Evolutionary conservation across 1,284 basidiomycete species (phyloP).

Genomic region (Amylostereum areolatum): DNA sequence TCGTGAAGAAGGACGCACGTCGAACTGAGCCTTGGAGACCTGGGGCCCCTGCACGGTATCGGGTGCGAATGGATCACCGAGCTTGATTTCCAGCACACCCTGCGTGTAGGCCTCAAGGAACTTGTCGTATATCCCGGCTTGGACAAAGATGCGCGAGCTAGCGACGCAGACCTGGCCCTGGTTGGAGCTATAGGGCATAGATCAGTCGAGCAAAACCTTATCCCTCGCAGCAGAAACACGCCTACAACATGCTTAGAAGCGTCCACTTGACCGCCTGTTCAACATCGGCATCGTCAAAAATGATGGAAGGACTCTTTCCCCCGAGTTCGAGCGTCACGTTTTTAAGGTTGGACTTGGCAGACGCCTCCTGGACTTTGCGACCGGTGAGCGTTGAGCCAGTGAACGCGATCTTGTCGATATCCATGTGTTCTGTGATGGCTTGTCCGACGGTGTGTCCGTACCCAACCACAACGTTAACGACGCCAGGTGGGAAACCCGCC

Average conservation of each 20-base stretch:
- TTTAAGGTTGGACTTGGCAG: slow-evolving; percentile 84
- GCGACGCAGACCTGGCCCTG: slow-evolving; percentile 85
- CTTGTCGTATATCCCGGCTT: slow-evolving; percentile 76
- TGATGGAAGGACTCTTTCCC: slow-evolving; percentile 83
- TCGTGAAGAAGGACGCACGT: too few relatives aligned
- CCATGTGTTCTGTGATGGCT: slow-evolving; percentile 57
- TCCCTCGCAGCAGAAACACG: slow-evolving; percentile 51
- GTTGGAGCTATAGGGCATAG: slow-evolving; percentile 56
- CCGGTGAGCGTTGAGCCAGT: slow-evolving; percentile 79
- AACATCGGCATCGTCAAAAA: slow-evolving; percentile 70
- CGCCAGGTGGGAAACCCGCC: slow-evolving; percentile 66
- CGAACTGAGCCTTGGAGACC: slow-evolving; percentile 66
- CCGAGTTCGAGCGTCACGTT: slow-evolving; percentile 89
- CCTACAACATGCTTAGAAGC: slow-evolving; percentile 73
- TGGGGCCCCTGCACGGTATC: slow-evolving; percentile 85
- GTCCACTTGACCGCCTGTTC: slow-evolving; percentile 82
- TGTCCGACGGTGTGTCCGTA: slow-evolving; percentile 66
- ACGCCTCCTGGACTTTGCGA: slow-evolving; percentile 78
- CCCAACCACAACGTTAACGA: slow-evolving; percentile 64
- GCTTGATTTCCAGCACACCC: slow-evolving; percentile 50
- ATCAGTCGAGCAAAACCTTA: slow-evolving; percentile 22
- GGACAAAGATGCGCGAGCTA: slow-evolving; percentile 83
- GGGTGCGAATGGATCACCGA: slow-evolving; percentile 77
- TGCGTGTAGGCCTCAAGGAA: slow-evolving; percentile 59
- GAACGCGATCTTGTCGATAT: slow-evolving; percentile 70